Evolutionary conservation across 371 early-diverging fungal genomes (phyloP).

Genomic region (Circinella umbellata): DNA sequence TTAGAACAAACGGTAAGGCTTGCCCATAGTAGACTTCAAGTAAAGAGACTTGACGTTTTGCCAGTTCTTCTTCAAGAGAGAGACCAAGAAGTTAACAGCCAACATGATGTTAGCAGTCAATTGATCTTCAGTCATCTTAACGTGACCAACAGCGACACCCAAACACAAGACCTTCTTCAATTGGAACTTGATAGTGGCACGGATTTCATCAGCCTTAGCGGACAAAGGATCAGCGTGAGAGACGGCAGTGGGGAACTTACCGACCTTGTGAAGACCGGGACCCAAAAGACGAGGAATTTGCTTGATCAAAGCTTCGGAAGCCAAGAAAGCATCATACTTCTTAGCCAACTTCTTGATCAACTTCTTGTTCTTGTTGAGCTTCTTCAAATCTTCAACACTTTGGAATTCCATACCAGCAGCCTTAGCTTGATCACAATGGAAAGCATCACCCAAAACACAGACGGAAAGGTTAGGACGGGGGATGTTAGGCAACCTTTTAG

Average conservation of each 20-base stretch:
- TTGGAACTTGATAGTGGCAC: slow-evolving; percentile 99
- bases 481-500: slow-evolving; percentile 34
- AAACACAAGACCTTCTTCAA: slow-evolving; percentile 99
- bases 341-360: slow-evolving; percentile 97
- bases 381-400: slow-evolving; percentile 98
- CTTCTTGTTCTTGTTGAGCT: slow-evolving; percentile 99
- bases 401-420: slow-evolving; percentile 91
- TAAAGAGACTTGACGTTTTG: slow-evolving; percentile 99
- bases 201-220: slow-evolving; percentile 93
- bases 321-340: slow-evolving; percentile 97
- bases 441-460: slow-evolving; percentile 97
- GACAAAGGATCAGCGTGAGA: slow-evolving; percentile 90
- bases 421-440: slow-evolving; percentile 96
- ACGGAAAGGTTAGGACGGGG: slow-evolving; percentile 96
- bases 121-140: slow-evolving; percentile 95
- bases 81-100: slow-evolving; percentile 97
- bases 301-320: slow-evolving; percentile 98
- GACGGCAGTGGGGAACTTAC: slow-evolving; percentile 99
- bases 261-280: slow-evolving; percentile 97
- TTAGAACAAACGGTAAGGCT: slow-evolving; percentile 88
- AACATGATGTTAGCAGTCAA: slow-evolving; percentile 97
- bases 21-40: slow-evolving; percentile 99
- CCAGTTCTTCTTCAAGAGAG: slow-evolving; percentile 99
- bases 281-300: slow-evolving; percentile 98
- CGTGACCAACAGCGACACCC: slow-evolving; percentile 98